phyloP scores from a whole-genome alignment of 2,329 filamentous ascomycete species.

The Xylaria sp. region DNA sequence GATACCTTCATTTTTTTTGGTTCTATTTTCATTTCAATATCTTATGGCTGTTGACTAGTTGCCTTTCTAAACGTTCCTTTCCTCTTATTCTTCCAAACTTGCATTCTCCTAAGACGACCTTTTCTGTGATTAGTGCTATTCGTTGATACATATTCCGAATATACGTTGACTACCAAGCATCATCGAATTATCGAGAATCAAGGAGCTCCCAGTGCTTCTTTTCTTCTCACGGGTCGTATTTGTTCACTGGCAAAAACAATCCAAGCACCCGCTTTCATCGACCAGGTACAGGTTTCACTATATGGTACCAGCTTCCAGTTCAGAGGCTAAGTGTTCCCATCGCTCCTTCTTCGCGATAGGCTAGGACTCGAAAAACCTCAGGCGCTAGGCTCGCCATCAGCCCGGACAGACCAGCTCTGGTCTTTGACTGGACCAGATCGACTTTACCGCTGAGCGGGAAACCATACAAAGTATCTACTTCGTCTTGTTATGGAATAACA shows the following conservation, averaged over 20 bases:
- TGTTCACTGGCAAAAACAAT: no score
- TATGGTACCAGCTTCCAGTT: not conserved
- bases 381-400: not conserved
- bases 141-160: not conserved
- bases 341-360: not conserved
- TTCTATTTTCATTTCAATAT: not conserved
- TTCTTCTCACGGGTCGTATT: not conserved
- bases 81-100: not conserved
- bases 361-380: not conserved
- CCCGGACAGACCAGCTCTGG: not conserved
- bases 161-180: not conserved
- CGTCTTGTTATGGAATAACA: not conserved
- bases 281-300: not conserved
- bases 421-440: not conserved
- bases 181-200: not conserved
- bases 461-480: not conserved
- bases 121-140: not conserved
- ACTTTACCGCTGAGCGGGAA: not conserved
- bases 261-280: no score
- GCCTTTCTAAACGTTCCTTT: not conserved
- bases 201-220: not conserved
- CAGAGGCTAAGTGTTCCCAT: not conserved
- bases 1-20: not conserved
- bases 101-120: not conserved
- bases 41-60: slow-evolving; percentile 36